A percentile compares a stretch with the other conserved stretches of the same genome.
Evolutionary conservation across 2,329 filamentous ascomycete genomes (phyloP).

Genomic region (Aureobasidium namibiae): DNA sequence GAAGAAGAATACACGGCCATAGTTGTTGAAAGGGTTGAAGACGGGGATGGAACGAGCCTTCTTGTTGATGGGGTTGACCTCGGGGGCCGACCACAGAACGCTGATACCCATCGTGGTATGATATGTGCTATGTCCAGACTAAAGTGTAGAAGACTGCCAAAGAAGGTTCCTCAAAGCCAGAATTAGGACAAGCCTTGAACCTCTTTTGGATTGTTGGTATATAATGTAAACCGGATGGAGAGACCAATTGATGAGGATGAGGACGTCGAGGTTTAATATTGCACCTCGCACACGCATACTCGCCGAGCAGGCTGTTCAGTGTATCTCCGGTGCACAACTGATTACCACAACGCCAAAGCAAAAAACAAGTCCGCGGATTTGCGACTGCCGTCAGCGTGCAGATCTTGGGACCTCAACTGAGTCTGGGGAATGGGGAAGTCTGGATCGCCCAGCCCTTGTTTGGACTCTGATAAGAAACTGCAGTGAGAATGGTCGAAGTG

Average conservation of each 20-base stretch:
- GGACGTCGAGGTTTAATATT: slow-evolving; percentile 12
- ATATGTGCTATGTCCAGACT: background rate
- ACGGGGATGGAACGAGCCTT: slow-evolving; percentile 76
- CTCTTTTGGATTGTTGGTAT: background rate
- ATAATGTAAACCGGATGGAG: slow-evolving; percentile 10
- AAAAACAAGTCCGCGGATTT: slow-evolving; percentile 15
- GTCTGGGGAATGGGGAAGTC: slow-evolving; percentile 3
- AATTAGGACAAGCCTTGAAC: background rate
- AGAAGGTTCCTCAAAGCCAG: background rate
- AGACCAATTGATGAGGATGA: background rate
- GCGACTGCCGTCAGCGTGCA: background rate
- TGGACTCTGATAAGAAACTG: slow-evolving; percentile 9
- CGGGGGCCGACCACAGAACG: slow-evolving; percentile 47
- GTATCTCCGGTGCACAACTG: slow-evolving; percentile 12
- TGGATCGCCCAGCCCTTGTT: slow-evolving; percentile 2
- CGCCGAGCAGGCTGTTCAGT: background rate
- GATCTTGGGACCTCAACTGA: slow-evolving; percentile 8
- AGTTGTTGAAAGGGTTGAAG: slow-evolving; percentile 67
- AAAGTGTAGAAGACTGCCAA: background rate
- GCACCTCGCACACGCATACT: background rate
- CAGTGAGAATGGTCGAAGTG: background rate
- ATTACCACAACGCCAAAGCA: slow-evolving; percentile 13
- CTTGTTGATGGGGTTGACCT: slow-evolving; percentile 73
- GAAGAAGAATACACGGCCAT: slow-evolving; percentile 86
- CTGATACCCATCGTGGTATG: slow-evolving; percentile 13